Percentiles rank a stretch among this genome's conserved stretches.
Evolutionary conservation across 441 rosid species (phyloP).

Genomic region (Euphorbia schlechtendalii): DNA sequence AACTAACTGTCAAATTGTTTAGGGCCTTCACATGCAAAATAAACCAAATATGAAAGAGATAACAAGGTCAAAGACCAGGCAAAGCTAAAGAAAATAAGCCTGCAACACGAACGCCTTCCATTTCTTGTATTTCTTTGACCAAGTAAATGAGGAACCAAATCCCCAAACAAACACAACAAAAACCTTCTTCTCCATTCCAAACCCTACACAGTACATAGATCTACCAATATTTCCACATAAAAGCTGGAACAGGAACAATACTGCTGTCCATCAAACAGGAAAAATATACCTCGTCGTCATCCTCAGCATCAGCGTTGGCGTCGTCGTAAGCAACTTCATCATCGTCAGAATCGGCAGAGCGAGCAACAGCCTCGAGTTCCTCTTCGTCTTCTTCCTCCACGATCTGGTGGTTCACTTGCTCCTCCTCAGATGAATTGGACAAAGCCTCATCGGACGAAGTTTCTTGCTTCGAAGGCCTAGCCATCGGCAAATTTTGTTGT

Average conservation of each 20-base stretch:
- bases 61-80: not conserved
- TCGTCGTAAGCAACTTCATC: slow-evolving; percentile 34
- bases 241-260: not conserved
- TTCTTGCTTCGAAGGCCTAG: slow-evolving; percentile 47
- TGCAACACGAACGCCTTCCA: not conserved
- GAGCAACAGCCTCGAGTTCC: slow-evolving; percentile 97
- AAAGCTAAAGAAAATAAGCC: not conserved
- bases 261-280: not conserved
- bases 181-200: not conserved
- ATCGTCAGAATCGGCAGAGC: slow-evolving; percentile 60
- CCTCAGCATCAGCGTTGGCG: slow-evolving; percentile 34
- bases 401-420: slow-evolving; percentile 55
- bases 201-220: not conserved
- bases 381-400: slow-evolving; percentile 83
- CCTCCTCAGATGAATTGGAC: slow-evolving; percentile 62
- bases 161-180: slow-evolving; percentile 2
- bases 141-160: not conserved
- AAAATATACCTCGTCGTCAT: slow-evolving; percentile 42
- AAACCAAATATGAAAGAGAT: not conserved
- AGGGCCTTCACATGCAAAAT: not conserved
- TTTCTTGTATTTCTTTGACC: not conserved
- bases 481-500: slow-evolving; percentile 32
- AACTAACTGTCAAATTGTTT: not conserved
- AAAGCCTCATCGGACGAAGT: slow-evolving; percentile 60
- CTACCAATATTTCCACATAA: not conserved